A percentile compares a stretch with the other conserved stretches of the same genome.
Evolutionary conservation across 306 rosid genomes (phyloP).

Genomic region (Rosa persica): DNA sequence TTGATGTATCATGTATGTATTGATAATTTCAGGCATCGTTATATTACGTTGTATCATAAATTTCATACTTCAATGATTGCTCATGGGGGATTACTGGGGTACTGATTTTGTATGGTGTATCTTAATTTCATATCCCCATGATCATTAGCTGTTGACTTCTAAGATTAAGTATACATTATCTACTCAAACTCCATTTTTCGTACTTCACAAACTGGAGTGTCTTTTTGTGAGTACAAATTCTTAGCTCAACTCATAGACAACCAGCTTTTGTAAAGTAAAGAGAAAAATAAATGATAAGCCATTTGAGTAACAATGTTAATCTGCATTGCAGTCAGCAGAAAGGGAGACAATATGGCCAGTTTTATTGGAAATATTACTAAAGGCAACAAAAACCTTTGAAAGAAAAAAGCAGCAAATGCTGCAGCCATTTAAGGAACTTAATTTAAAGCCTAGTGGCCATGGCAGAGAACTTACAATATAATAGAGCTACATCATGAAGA

Average conservation of each 20-base stretch:
- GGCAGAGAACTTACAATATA: too few species aligned
- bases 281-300: background rate
- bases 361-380: too few species aligned
- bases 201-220: background rate
- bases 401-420: too few species aligned
- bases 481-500: too few species aligned
- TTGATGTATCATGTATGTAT: background rate
- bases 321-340: too few species aligned
- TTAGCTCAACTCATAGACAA: background rate
- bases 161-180: background rate
- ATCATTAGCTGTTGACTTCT: background rate
- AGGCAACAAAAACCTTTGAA: too few species aligned
- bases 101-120: background rate
- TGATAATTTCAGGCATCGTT: background rate
- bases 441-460: too few species aligned
- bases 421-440: too few species aligned
- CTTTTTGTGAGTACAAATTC: background rate
- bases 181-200: background rate
- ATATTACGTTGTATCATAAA: background rate
- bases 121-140: background rate
- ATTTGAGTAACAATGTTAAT: background rate
- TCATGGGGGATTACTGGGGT: background rate
- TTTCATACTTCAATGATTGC: background rate
- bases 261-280: background rate
- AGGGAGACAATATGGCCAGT: too few species aligned